phyloP scores from a whole-genome alignment of 176 grass and related monocot species.

The Avena atlantica region DNA sequence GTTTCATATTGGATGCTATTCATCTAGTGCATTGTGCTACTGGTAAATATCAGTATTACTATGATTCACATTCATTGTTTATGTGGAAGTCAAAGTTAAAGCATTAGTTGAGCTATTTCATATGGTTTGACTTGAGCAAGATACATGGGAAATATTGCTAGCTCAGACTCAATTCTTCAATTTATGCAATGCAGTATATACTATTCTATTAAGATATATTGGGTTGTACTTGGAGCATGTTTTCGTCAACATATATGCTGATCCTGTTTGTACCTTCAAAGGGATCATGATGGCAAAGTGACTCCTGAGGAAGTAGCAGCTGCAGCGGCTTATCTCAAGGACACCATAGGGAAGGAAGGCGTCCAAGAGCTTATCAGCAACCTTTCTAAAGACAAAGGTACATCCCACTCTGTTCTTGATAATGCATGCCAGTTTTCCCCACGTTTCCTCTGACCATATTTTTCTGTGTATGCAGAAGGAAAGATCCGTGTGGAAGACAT shows the following conservation, averaged over 20 bases:
- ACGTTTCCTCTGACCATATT: constrained; percentile 17
- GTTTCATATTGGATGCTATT: constrained; percentile 32
- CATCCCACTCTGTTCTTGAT: background rate
- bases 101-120: constrained; percentile 5
- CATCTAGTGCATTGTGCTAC: constrained; percentile 32
- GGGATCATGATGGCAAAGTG: constrained; percentile 92
- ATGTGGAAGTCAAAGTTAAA: constrained; percentile 18
- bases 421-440: background rate
- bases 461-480: constrained; percentile 59
- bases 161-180: background rate
- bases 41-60: background rate
- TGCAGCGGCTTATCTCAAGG: constrained; percentile 75
- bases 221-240: constrained; percentile 15
- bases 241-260: background rate
- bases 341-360: constrained; percentile 81
- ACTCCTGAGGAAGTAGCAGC: constrained; percentile 86
- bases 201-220: background rate
- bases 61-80: background rate
- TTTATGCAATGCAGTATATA: constrained; percentile 10
- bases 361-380: constrained; percentile 87
- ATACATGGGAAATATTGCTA: background rate
- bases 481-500: constrained; percentile 95
- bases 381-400: constrained; percentile 92
- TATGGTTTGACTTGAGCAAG: background rate
- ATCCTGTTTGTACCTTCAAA: constrained; percentile 43